These are phyloP conservation scores for Penicillium capsulatum DNA, from an alignment of 2,329 filamentous ascomycete species.

Conservation along the genomic window DNA sequence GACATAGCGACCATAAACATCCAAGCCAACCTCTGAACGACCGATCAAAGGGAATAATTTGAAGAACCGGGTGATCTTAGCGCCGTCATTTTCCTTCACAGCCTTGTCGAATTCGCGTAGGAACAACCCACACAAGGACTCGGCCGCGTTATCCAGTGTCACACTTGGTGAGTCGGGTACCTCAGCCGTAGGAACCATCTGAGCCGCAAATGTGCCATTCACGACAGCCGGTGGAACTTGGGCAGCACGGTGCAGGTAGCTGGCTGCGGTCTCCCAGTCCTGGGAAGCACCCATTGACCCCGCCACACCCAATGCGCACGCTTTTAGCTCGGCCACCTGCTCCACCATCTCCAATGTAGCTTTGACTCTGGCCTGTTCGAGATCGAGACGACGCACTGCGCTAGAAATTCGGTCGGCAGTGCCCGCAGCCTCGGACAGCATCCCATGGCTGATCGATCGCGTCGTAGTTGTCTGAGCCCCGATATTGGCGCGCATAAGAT, in stretches of 20 bases:
- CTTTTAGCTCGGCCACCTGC: slow-evolving; percentile 93
- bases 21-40: slow-evolving; percentile 78
- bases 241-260: slow-evolving; percentile 77
- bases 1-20: slow-evolving; percentile 93
- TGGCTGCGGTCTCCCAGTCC: slow-evolving; percentile 96
- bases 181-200: slow-evolving; percentile 91
- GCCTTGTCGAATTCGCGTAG: slow-evolving; percentile 93
- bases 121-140: slow-evolving; percentile 86
- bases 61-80: slow-evolving; percentile 92
- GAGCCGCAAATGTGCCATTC: slow-evolving; percentile 78
- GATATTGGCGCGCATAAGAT: slow-evolving; percentile 81
- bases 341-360: slow-evolving; percentile 88
- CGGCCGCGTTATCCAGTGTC: slow-evolving; percentile 80
- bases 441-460: slow-evolving; percentile 78
- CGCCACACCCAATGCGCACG: slow-evolving; percentile 88
- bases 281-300: slow-evolving; percentile 97
- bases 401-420: slow-evolving; percentile 82
- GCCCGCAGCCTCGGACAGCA: slow-evolving; percentile 79
- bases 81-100: slow-evolving; percentile 77
- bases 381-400: slow-evolving; percentile 80
- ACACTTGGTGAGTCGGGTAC: slow-evolving; percentile 86
- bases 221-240: slow-evolving; percentile 77
- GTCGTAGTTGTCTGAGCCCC: slow-evolving; percentile 82
- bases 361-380: slow-evolving; percentile 87
- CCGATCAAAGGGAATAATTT: slow-evolving; percentile 95